phyloP scores from a whole-genome alignment of 2,329 filamentous ascomycete genomes.

The Colletotrichum euphorbiae region DNA sequence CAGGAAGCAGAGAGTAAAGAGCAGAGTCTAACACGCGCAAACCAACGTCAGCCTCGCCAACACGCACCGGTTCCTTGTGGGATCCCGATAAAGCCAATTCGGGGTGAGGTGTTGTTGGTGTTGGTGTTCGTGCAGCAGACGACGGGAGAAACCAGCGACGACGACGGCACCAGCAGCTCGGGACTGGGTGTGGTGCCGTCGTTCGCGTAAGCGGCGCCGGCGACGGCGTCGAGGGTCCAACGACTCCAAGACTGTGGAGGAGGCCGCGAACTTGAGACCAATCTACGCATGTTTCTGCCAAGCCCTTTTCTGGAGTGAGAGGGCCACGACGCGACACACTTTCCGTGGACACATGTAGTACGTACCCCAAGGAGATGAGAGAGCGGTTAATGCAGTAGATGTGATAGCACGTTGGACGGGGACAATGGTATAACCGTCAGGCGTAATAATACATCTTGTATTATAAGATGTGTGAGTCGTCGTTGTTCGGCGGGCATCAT shows the following conservation, averaged over 20 bases:
- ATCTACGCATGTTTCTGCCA: slow-evolving; percentile 15
- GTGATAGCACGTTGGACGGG: slow-evolving; percentile 4
- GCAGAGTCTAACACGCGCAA: slow-evolving; percentile 11
- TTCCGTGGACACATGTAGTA: not conserved
- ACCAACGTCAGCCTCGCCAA: slow-evolving; percentile 3
- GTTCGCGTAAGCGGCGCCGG: slow-evolving; percentile 9
- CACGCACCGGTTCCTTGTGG: slow-evolving; percentile 21
- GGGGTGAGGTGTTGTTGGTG: not conserved
- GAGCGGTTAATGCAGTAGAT: not conserved
- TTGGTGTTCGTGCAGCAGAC: not conserved
- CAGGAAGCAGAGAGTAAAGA: not conserved
- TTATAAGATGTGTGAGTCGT: not conserved
- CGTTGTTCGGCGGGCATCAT: not conserved
- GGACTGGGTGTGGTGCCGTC: slow-evolving; percentile 18
- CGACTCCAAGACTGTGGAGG: slow-evolving; percentile 14
- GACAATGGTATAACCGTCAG: slow-evolving; percentile 2
- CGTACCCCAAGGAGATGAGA: not conserved
- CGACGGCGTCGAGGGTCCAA: slow-evolving; percentile 1
- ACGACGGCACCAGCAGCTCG: slow-evolving; percentile 4
- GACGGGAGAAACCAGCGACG: not conserved
- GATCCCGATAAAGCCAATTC: not conserved
- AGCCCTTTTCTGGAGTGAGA: not conserved
- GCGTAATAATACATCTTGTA: slow-evolving; percentile 10
- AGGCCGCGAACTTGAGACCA: slow-evolving; percentile 20
- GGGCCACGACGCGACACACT: not conserved